phyloP scores from a whole-genome alignment of 495 filamentous ascomycete genomes.

The Penicillium antarcticum region DNA sequence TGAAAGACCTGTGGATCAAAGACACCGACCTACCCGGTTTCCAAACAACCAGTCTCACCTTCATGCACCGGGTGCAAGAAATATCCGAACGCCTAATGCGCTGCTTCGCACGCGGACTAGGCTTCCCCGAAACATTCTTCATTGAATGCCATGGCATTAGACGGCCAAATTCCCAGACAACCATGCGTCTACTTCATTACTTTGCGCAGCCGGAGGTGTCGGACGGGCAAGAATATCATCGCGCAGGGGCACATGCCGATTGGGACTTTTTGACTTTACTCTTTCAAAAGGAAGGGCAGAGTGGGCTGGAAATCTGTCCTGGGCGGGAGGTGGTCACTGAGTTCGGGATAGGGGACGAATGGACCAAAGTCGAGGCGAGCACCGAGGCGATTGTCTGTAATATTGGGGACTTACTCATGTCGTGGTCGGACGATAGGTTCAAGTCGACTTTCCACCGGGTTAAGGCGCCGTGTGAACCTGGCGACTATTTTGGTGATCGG shows the following conservation, averaged over 20 bases:
- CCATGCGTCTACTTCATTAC: slow-evolving; percentile 60
- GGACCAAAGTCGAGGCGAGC: slow-evolving; percentile 58
- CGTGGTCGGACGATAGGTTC: slow-evolving; percentile 67
- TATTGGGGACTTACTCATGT: slow-evolving; percentile 67
- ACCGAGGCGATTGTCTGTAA: slow-evolving; percentile 63
- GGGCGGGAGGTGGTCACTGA: slow-evolving; percentile 58
- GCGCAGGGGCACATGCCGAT: slow-evolving; percentile 64
- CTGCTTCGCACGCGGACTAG: slow-evolving; percentile 57
- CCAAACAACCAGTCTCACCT: slow-evolving; percentile 34
- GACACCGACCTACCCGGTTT: slow-evolving; percentile 49
- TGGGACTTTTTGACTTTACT: slow-evolving; percentile 62
- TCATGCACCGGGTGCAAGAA: slow-evolving; percentile 52
- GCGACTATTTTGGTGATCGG: slow-evolving; percentile 55
- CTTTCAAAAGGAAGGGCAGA: slow-evolving; percentile 62
- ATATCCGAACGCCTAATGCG: slow-evolving; percentile 57
- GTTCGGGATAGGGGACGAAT: slow-evolving; percentile 56
- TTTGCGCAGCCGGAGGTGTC: slow-evolving; percentile 41
- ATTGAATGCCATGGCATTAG: slow-evolving; percentile 49
- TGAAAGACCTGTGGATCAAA: slow-evolving; percentile 51
- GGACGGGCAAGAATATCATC: slow-evolving; percentile 48
- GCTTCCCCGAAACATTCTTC: slow-evolving; percentile 56
- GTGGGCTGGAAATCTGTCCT: slow-evolving; percentile 64
- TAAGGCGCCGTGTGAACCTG: slow-evolving; percentile 50
- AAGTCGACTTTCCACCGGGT: slow-evolving; percentile 64
- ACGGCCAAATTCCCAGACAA: slow-evolving; percentile 49